Evolutionary conservation across 208 protist genomes (phyloP), one percentile per base, ranked within the genome.

Genomic region (Eutreptiella sp.): DNA sequence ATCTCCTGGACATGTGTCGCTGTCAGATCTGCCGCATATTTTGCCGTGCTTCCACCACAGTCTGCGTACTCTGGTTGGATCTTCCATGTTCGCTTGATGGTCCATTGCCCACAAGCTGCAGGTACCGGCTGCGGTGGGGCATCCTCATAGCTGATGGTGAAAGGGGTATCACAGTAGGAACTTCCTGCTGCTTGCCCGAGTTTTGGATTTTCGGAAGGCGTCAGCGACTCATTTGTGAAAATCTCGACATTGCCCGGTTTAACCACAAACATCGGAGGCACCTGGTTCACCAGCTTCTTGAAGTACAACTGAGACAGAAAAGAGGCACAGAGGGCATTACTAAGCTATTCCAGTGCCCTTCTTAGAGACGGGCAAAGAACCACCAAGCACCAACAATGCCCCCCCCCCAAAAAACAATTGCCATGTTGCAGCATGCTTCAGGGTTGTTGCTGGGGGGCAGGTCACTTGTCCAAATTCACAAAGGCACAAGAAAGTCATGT

Each of bases 51-150:
- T 16, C 43, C 43, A 23, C 43, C 43, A 26, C 43, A 48, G 21
- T 48, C 43, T 23, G 43, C 43, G 43, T 21, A 48, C 23, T 48
- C 23, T 23, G 43, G 43, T 23, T 48, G 43, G n/a, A 48, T 26
- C 43, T 48, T 48, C 43, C 43, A 48, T n/a, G 43, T 48, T 23
- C 43, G 14, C n/a, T 48, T 23, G 11, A 48, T 48, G n/a, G 21
- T 26, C 43, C 43, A 48, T 23, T 33, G 19, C 7, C 43, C 43
- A 23, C 43, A 48, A 14, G 43, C n/a, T 23, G 9, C 11, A 9
- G 28, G 43, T 11, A 48, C 43, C 9, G 43, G 43, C 11, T 7
- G 9, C n/a, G n/a, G n/a, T n/a, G n/a, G n/a, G n/a, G 43, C 43
- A 23, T 48, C 43, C 7, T 48, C 21, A 23, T 31, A 48, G 9